A percentile compares a stretch with the other conserved stretches of the same genome.
phyloP scores from a whole-genome alignment of 2,329 filamentous ascomycete genomes.

The Nemania sp. region DNA sequence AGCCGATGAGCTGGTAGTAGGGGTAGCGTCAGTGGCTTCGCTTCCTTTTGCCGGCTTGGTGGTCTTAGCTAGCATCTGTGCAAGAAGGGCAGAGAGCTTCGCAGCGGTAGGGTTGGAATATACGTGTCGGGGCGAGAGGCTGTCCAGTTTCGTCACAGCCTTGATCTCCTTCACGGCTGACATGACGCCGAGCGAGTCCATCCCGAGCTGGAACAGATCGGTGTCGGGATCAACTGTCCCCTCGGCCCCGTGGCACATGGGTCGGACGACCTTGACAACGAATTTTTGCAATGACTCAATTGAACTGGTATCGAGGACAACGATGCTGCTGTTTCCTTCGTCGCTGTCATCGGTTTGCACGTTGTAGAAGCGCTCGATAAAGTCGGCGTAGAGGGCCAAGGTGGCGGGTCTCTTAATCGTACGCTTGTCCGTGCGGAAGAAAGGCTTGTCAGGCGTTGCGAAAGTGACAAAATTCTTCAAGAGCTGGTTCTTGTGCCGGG shows the following conservation, averaged over 20 bases:
- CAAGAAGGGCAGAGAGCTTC: slow-evolving; percentile 36
- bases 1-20: slow-evolving; percentile 8
- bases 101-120: slow-evolving; percentile 41
- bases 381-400: slow-evolving; percentile 11
- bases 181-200: slow-evolving; percentile 18
- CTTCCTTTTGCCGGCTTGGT: slow-evolving; percentile 25
- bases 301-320: slow-evolving; percentile 5
- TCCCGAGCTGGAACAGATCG: slow-evolving; percentile 13
- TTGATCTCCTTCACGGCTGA: slow-evolving; percentile 40
- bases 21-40: background rate
- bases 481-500: slow-evolving; percentile 13
- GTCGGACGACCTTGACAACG: background rate
- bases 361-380: slow-evolving; percentile 16
- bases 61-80: slow-evolving; percentile 23
- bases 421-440: slow-evolving; percentile 17
- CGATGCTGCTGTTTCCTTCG: background rate
- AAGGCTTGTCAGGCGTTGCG: slow-evolving; percentile 11
- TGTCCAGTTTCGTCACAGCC: slow-evolving; percentile 36
- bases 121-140: slow-evolving; percentile 42
- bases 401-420: slow-evolving; percentile 13
- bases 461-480: slow-evolving; percentile 9
- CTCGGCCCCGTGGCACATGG: background rate
- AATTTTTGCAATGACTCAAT: slow-evolving; percentile 4
- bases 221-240: background rate
- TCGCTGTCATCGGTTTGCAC: background rate